Base-by-base conservation (phyloP, 1,284 basidiomycete genomes). In the Malassezia dermatis region DNA sequence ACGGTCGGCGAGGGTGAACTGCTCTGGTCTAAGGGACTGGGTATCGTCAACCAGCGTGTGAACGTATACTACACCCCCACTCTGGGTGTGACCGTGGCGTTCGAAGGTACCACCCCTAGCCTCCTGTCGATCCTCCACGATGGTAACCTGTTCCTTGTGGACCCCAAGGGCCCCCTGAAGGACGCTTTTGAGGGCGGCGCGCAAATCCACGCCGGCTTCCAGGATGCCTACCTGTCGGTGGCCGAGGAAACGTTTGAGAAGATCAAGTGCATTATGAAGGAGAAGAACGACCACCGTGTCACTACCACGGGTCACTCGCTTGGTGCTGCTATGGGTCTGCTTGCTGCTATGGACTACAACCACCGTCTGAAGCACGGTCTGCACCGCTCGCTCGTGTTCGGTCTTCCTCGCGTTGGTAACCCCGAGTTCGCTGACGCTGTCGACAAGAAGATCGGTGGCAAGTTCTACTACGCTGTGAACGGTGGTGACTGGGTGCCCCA, bases 261-360 rank as follows among this genome's bases (percentile, higher is more conserved):
- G 51, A 63, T 69, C 27, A 34, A 60, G 32, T 45, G 57, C 23
- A 55, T 56, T 15, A 48, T 61, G 17, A 31, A 48, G 23, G 23
- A 23, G 4, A 46, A 63, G 48, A 60, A 61, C 3, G 60, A 57
- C 13, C 35, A 59, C 4, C 19, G 45, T 17, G 59, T 69, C 6
- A 51, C 66, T 15, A 58, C 62, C 24, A 55, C 44, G n/a, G 65
- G 67, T 15, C 67, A 69, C 56, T 67, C 65, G 26, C 62, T 69
- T 21, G 67, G 67, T 27, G 67, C 64, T 7, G 48, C 62, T 12
- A 62, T 69, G 48, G 52, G 62, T 19, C 54, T 62, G 17, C 40
- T 69, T 17, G 67, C 67, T 17, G 63, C 61, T 8, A 61, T 62
- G n/a, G 63, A 64, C 53, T 58, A 65, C 49, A 58, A 60, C 32